Evolutionary conservation across 257 asterid genomes (phyloP).

Genomic region (Phtheirospermum japonicum): DNA sequence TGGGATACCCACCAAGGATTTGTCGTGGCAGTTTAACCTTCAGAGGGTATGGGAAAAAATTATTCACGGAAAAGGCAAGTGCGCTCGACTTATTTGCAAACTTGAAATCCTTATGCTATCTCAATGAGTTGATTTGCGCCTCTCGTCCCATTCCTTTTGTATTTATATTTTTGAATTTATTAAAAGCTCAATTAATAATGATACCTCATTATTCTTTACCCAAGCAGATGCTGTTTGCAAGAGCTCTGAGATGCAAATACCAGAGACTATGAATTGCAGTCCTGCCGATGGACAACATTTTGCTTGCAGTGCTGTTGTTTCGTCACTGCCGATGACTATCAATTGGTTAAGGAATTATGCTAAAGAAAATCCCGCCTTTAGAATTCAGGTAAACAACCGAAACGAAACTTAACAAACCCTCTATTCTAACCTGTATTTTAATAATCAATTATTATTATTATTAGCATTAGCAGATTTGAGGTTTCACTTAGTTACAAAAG

Average conservation of each 20-base stretch:
- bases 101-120: background rate
- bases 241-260: conserved; percentile 37
- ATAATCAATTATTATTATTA: too few species aligned
- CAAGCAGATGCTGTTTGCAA: conserved; percentile 46
- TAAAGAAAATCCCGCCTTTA: conserved; percentile 55
- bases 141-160: background rate
- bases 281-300: conserved; percentile 44
- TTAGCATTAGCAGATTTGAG: too few species aligned
- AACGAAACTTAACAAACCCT: background rate
- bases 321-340: conserved; percentile 78
- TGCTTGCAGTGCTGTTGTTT: conserved; percentile 69
- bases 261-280: conserved; percentile 37
- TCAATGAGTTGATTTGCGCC: background rate
- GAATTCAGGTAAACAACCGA: conserved; percentile 57
- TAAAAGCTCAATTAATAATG: background rate
- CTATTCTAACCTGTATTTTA: background rate
- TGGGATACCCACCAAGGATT: conserved; percentile 51
- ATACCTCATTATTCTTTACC: background rate
- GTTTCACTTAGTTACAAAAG: too few species aligned
- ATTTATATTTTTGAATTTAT: background rate
- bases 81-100: background rate
- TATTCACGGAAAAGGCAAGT: conserved; percentile 61
- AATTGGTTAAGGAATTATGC: conserved; percentile 68
- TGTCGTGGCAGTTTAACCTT: conserved; percentile 81
- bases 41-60: conserved; percentile 74